Evolutionary conservation across 2,329 filamentous ascomycete genomes (phyloP).

Genomic region (Monilinia laxa): DNA sequence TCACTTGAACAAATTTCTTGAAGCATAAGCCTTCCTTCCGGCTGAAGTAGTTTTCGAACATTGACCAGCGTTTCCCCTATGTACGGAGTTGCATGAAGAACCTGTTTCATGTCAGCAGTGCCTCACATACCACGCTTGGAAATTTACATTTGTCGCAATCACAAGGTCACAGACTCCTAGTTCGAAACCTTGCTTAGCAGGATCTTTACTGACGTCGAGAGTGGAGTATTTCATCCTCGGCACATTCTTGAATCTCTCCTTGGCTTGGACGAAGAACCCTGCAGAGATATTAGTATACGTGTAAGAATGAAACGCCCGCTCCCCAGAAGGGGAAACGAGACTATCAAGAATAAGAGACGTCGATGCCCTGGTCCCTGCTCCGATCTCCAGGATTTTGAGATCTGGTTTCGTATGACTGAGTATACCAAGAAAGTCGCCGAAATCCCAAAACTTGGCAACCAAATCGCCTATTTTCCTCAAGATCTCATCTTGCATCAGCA

Average conservation of each 20-base stretch:
- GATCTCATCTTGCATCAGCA: not conserved
- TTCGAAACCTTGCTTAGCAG: slow-evolving; percentile 41
- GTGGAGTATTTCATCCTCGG: slow-evolving; percentile 15
- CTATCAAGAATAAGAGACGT: slow-evolving; percentile 26
- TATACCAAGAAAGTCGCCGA: not conserved
- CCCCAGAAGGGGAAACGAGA: slow-evolving; percentile 20
- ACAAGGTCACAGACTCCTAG: slow-evolving; percentile 36
- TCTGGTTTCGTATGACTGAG: slow-evolving; percentile 29
- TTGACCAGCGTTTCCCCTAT: slow-evolving; percentile 28
- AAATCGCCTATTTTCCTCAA: not conserved
- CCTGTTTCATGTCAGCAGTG: not conserved
- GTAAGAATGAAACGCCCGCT: slow-evolving; percentile 25
- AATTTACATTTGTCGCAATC: slow-evolving; percentile 31
- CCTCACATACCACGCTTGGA: not conserved
- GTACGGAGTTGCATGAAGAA: slow-evolving; percentile 32
- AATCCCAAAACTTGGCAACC: not conserved
- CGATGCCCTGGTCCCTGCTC: too few relatives aligned
- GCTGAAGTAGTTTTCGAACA: slow-evolving; percentile 28
- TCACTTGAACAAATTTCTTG: slow-evolving; percentile 25
- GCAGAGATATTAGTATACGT: slow-evolving; percentile 35
- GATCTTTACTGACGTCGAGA: slow-evolving; percentile 41
- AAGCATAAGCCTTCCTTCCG: slow-evolving; percentile 26
- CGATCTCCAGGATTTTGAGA: slow-evolving; percentile 33
- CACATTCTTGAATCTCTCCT: not conserved
- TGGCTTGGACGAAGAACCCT: slow-evolving; percentile 37